Percentiles rank a stretch among this genome's conserved stretches.
These are phyloP conservation scores for Colletotrichum sp. DNA, from an alignment of 2,329 filamentous ascomycete species.

Conservation along the genomic window DNA sequence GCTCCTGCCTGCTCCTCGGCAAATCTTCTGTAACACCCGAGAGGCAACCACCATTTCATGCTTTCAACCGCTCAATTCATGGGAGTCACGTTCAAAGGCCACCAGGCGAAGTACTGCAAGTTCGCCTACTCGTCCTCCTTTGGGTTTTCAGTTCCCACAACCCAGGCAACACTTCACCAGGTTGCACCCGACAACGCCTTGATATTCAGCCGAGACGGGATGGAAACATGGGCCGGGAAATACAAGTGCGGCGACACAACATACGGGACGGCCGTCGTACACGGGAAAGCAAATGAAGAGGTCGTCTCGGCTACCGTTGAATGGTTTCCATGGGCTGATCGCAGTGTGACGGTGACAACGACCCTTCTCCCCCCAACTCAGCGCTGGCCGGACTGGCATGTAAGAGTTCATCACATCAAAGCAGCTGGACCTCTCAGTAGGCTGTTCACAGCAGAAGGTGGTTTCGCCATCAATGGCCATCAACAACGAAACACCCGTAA, in stretches of 20 bases:
- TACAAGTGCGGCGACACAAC: neutral
- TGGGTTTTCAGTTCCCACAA: constrained; percentile 40
- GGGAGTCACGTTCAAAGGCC: constrained; percentile 38
- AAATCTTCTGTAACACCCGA: constrained; percentile 45
- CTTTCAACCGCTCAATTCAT: constrained; percentile 42
- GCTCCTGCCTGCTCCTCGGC: constrained; percentile 33
- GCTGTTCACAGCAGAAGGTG: neutral
- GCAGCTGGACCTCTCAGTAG: neutral
- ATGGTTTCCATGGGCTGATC: neutral
- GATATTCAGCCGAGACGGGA: neutral
- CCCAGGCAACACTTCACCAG: neutral
- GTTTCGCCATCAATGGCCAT: neutral
- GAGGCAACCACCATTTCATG: constrained; percentile 43
- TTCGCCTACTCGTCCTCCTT: constrained; percentile 53
- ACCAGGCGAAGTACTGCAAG: constrained; percentile 48
- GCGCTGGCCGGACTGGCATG: neutral
- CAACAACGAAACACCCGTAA: neutral
- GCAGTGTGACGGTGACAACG: neutral
- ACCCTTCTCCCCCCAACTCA: neutral
- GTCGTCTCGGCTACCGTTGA: neutral
- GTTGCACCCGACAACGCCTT: neutral
- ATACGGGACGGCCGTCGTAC: neutral
- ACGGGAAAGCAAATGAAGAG: neutral
- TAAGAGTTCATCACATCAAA: neutral
- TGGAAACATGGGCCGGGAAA: neutral